phyloP scores from a whole-genome alignment of 2,329 filamentous ascomycete species.

The Colletotrichum eleusines region DNA sequence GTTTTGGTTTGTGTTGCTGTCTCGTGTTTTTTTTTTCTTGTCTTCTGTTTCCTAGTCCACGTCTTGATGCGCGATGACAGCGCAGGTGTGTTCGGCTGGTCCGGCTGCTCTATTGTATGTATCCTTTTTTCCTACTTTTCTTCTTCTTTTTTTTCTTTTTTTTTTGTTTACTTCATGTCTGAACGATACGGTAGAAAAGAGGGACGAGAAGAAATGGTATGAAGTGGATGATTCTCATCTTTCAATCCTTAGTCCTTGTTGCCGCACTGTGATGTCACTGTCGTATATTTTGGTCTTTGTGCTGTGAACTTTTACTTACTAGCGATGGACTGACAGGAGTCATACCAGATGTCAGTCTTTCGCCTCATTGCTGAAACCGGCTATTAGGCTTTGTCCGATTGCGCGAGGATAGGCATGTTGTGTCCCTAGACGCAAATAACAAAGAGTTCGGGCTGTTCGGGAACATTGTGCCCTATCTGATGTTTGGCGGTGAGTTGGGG shows the following conservation, averaged over 20 bases:
- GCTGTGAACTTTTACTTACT: not conserved
- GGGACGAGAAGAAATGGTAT: slow-evolving; percentile 34
- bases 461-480: not conserved
- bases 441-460: not conserved
- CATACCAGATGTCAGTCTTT: not conserved
- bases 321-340: not conserved
- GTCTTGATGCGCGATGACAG: slow-evolving; percentile 34
- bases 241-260: not conserved
- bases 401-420: not conserved
- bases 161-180: slow-evolving; percentile 25
- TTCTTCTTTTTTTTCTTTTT: not conserved
- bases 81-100: slow-evolving; percentile 45
- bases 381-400: not conserved
- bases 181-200: slow-evolving; percentile 32
- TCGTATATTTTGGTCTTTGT: not conserved
- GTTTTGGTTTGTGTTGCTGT: slow-evolving; percentile 3
- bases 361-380: not conserved
- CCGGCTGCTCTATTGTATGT: slow-evolving; percentile 42
- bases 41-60: slow-evolving; percentile 18
- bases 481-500: not conserved
- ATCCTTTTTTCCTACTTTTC: not conserved
- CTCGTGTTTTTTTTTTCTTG: not conserved
- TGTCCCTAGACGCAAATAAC: not conserved
- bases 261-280: not conserved
- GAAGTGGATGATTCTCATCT: slow-evolving; percentile 31